Conservation (phyloP, 139 green algal species). For the Chlorella sp. region DNA sequence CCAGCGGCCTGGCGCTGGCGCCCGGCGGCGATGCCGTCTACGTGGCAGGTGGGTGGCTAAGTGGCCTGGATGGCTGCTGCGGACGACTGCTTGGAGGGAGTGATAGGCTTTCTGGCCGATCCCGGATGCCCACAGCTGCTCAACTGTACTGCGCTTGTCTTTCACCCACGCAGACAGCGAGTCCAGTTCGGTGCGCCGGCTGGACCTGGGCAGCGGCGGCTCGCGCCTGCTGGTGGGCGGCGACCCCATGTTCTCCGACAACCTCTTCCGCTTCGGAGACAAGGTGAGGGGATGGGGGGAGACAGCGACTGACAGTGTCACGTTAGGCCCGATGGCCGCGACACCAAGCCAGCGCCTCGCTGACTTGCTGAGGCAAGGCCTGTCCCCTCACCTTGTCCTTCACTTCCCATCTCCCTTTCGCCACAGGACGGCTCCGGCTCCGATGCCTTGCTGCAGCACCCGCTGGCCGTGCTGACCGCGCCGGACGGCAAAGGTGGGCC, state of each 20-base stretch:
- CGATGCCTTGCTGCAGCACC: constrained; percentile 74
- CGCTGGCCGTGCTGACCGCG: constrained; percentile 54
- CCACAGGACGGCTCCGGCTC: constrained; percentile 62
- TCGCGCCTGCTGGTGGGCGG: constrained; percentile 62
- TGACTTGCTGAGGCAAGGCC: too few species aligned
- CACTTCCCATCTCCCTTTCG: too few species aligned
- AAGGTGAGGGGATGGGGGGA: not conserved
- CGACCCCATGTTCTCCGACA: constrained; percentile 80
- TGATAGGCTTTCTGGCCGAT: too few species aligned
- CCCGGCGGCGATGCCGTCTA: constrained; percentile 16
- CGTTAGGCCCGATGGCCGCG: too few species aligned
- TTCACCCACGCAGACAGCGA: constrained; percentile 74
- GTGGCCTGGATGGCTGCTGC: too few species aligned
- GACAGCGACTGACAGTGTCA: too few species aligned
- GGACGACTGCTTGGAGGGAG: too few species aligned
- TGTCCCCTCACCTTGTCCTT: too few species aligned
- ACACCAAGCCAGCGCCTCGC: too few species aligned
- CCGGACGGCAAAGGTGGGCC: constrained; percentile 36
- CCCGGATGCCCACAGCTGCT: too few species aligned
- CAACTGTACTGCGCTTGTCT: not conserved
- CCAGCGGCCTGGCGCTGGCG: constrained; percentile 70
- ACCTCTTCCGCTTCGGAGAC: constrained; percentile 88
- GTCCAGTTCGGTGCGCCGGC: constrained; percentile 67
- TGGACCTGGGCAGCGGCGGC: constrained; percentile 67
- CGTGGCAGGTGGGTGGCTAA: constrained; percentile 1